A percentile compares a stretch with the other conserved stretches of the same genome.
Conservation (phyloP, 768 basidiomycete species). For the Lactarius psammicola region DNA sequence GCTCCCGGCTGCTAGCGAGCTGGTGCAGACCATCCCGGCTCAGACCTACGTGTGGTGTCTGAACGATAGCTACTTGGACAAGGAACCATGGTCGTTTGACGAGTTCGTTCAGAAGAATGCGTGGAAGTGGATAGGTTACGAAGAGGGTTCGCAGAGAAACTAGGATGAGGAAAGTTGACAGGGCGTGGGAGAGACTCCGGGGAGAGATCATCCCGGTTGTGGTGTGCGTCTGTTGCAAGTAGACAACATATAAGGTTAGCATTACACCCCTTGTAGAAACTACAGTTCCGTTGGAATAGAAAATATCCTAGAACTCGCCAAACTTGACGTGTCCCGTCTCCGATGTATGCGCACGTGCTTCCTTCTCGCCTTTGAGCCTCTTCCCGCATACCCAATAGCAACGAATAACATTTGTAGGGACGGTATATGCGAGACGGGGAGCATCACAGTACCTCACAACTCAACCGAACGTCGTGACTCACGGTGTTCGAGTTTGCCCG, state of each 20-base stretch:
- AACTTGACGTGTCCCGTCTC: conserved; percentile 85
- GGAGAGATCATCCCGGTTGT: not conserved
- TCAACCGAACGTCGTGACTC: conserved; percentile 80
- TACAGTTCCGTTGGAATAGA: not conserved
- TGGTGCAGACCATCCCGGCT: conserved; percentile 42
- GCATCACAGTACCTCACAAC: conserved; percentile 73
- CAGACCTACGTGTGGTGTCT: conserved; percentile 73
- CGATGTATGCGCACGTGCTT: conserved; percentile 83
- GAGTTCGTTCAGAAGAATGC: conserved; percentile 75
- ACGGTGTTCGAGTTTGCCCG: conserved; percentile 92
- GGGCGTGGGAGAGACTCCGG: conserved; percentile 36
- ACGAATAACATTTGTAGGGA: conserved; percentile 15
- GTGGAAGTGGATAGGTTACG: conserved; percentile 68
- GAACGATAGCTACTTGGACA: conserved; percentile 44
- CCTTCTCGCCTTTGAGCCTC: conserved; percentile 93
- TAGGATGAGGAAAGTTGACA: conserved; percentile 51
- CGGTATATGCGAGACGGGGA: not conserved
- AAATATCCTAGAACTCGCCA: conserved; percentile 61
- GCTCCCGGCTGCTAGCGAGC: conserved; percentile 40
- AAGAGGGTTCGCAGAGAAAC: conserved; percentile 35
- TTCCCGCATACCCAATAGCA: conserved; percentile 65
- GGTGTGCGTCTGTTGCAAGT: not conserved
- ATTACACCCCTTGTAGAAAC: not conserved
- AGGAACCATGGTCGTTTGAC: conserved; percentile 74
- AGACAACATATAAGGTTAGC: too few species aligned